phyloP scores from a whole-genome alignment of 768 basidiomycete species.

The Mycena galericulata region DNA sequence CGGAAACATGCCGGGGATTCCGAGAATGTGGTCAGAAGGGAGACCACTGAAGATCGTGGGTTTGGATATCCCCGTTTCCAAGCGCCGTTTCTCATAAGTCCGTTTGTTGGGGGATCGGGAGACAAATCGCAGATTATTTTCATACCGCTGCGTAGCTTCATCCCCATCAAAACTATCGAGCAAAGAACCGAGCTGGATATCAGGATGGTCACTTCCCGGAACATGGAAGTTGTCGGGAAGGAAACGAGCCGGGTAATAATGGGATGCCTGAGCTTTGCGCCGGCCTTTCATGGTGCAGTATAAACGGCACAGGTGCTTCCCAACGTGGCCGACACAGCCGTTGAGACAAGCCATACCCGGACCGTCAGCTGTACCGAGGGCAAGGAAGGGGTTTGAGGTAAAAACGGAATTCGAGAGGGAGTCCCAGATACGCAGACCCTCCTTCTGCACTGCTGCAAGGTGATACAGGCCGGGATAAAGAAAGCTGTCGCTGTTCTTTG shows the following conservation, averaged over 20 bases:
- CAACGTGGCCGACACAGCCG: conserved; percentile 41
- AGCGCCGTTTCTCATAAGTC: conserved; percentile 41
- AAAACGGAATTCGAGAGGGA: background rate
- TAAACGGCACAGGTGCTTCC: background rate
- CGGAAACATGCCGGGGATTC: background rate
- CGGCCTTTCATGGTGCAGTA: background rate
- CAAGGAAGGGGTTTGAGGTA: conserved; percentile 24
- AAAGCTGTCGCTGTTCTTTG: conserved; percentile 44
- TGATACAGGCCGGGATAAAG: conserved; percentile 41
- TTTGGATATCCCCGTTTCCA: conserved; percentile 50
- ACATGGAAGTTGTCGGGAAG: background rate
- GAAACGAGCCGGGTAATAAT: background rate
- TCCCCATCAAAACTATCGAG: too few species aligned
- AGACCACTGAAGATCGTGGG: conserved; percentile 53
- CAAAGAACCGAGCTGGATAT: background rate
- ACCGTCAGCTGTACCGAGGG: conserved; percentile 37
- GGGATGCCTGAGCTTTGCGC: background rate
- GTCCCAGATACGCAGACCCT: conserved; percentile 9
- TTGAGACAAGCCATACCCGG: conserved; percentile 42
- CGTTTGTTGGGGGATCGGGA: background rate
- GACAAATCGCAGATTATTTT: background rate
- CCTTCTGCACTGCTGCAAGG: conserved; percentile 27
- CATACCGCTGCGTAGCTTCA: too few species aligned
- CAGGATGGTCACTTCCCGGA: background rate
- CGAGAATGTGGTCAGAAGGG: background rate